Evolutionary conservation across 75 land plant species (phyloP), one percentile per base, ranked within the genome.

Genomic region (Selaginella moellendorffii): DNA sequence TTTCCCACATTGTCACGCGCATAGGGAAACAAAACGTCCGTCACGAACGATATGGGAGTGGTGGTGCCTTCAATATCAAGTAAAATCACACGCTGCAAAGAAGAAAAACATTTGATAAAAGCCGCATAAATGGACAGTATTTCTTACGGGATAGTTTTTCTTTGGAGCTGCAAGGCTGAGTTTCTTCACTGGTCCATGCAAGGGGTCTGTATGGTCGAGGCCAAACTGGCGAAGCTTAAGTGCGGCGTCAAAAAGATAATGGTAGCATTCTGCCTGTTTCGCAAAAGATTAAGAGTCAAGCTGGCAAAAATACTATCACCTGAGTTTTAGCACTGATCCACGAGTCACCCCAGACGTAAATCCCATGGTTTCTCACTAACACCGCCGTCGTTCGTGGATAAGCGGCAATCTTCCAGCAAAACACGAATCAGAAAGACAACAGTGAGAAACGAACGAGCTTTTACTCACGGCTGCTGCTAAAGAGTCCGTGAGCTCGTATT

Each of bases 241-340:
- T 8, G 99, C 97, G 64, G 88, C 97, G 64, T 95, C 99, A 78
- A 90, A 95, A 14, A 95, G 84, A 72, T 90, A 90, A 68, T 95
- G 99, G 62, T 95, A 95, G 68, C 97, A 90, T 75, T 95, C 97
- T 64, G 99, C 97, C 99, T 95, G 82, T 61, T 64, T 61, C 12
- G n/a, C n/a, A 30, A 22, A 29, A 68, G 70, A 19, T 30, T 5
- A 61, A 21, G 28, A 1, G 17, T n/a, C n/a, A n/a, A n/a, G n/a
- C n/a, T n/a, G n/a, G n/a, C n/a, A n/a, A n/a, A n/a, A n/a, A n/a
- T n/a, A n/a, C 19, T 64, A 63, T 31, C 29, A 87, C 99, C 91
- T 95, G 99, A 51, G 99, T 95, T 72, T 95, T 95, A 24, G 99
- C 91, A 75, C 76, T 82, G 59, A 95, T 95, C 99, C 99, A 95